Evolutionary conservation across 164 flowering plant genomes (phyloP).

Genomic region (Vitis cinerea): DNA sequence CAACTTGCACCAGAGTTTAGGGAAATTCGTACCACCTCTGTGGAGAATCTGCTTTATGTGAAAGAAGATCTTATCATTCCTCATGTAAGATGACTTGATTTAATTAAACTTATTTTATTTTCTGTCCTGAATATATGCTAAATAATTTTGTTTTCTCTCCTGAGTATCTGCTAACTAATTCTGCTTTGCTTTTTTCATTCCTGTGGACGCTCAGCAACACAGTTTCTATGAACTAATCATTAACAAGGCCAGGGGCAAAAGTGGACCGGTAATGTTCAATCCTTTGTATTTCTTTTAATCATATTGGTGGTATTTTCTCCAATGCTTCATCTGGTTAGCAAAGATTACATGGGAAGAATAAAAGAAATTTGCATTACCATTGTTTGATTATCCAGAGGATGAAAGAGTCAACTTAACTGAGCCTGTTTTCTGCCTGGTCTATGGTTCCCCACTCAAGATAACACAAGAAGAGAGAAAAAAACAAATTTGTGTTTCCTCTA

Average conservation of each 20-base stretch:
- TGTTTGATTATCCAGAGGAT: not conserved
- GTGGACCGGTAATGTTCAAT: conserved; percentile 92
- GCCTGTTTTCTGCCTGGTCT: not conserved
- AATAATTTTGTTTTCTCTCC: not conserved
- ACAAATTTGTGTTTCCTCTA: too few species aligned
- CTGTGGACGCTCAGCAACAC: conserved; percentile 74
- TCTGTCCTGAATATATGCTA: not conserved
- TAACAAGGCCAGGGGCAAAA: conserved; percentile 98
- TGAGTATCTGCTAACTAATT: not conserved
- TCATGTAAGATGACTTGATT: conserved; percentile 50
- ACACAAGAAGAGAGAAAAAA: too few species aligned
- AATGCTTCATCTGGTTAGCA: not conserved
- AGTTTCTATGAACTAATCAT: conserved; percentile 91
- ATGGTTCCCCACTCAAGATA: too few species aligned
- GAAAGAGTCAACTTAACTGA: not conserved
- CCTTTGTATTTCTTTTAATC: not conserved
- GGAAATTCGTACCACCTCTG: conserved; percentile 93
- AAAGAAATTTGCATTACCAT: not conserved
- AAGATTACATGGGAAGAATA: not conserved
- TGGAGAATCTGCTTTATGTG: conserved; percentile 94
- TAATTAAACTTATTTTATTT: not conserved
- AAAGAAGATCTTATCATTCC: conserved; percentile 99
- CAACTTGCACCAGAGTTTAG: conserved; percentile 99
- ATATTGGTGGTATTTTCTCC: not conserved
- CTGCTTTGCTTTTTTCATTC: not conserved